Conservation (phyloP, 2,329 filamentous ascomycete species). For the Monosporascus sp. region DNA sequence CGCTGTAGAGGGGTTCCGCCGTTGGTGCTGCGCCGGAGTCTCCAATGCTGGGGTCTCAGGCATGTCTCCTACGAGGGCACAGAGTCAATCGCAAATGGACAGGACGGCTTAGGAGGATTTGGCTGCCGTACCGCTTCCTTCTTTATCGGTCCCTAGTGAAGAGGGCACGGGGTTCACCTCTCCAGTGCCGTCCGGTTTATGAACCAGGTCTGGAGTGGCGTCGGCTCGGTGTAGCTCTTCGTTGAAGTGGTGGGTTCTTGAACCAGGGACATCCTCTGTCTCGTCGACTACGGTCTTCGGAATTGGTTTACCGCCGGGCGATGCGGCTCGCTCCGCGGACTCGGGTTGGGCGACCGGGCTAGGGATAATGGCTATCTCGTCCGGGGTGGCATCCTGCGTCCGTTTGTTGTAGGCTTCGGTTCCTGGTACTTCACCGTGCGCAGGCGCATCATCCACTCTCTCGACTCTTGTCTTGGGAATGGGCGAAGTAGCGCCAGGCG, state of each 20-base stretch:
- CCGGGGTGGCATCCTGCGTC: constrained; percentile 52
- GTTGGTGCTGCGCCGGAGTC: constrained; percentile 20
- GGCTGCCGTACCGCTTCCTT: constrained; percentile 31
- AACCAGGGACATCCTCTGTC: constrained; percentile 38
- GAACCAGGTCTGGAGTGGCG: constrained; percentile 47
- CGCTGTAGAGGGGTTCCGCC: constrained; percentile 24
- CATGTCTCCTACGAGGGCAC: constrained; percentile 30
- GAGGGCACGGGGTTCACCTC: constrained; percentile 22
- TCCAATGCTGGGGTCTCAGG: constrained; percentile 21
- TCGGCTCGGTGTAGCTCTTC: constrained; percentile 44
- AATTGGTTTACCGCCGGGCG: constrained; percentile 35
- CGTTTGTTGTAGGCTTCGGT: constrained; percentile 53
- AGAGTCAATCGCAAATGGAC: constrained; percentile 30
- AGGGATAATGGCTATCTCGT: constrained; percentile 51
- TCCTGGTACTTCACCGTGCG: constrained; percentile 58
- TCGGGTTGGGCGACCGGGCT: constrained; percentile 24
- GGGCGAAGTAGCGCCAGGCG: constrained; percentile 40
- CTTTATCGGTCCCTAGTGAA: constrained; percentile 22
- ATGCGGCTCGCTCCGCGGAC: constrained; percentile 19
- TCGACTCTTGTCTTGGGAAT: constrained; percentile 56
- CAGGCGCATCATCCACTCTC: constrained; percentile 51
- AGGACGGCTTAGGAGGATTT: constrained; percentile 30
- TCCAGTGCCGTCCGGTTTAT: constrained; percentile 33
- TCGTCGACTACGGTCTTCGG: constrained; percentile 52
- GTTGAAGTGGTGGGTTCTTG: constrained; percentile 39